Evolutionary conservation across 2,329 filamentous ascomycete genomes (phyloP), one percentile per base, ranked within the genome.

Genomic region (Rosellinia necatrix): DNA sequence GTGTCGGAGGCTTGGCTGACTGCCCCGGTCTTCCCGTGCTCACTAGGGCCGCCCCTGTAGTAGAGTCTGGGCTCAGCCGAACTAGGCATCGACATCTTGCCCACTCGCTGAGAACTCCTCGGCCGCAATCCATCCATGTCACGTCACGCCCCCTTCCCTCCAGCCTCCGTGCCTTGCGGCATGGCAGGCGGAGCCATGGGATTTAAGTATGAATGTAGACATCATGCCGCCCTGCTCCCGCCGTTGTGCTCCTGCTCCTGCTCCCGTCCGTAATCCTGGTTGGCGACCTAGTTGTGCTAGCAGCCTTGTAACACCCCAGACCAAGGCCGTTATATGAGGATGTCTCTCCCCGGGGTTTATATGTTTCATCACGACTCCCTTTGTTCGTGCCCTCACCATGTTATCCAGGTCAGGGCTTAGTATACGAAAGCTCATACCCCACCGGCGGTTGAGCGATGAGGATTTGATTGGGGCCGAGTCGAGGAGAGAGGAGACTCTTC

Each of bases 391-490:
- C 57, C 48, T 59, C 68, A 74, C 53, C 55, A 78, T 76, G 70
- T 55, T 65, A 38, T 76, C 76, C 53, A 74, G 71, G 60, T 70
- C 74, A 42, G 68, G 68, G 59, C 74, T 78, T 66, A 76, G 67
- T 65, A 77, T 79, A 61, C 74, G 76, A 58, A 74, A 72, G 66
- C 68, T 79, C 24, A 74, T 78, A 58, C 70, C 71, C 29, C 70
- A 72, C 48, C 64, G 71, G 49, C 63, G 67, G 50, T 61, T 58
- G 42, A 64, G 59, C 49, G 60, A 64, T 56, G 58, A 65, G 47
- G 60, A 62, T 55, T 60, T 64, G 24, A 57, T 57, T 55, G 68
- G 66, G 41, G 63, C 63, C 44, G 58, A 66, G 17, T 55, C 64
- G 34, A 58, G 48, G 55, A 56, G 61, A 42, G 61, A 65, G 22